phyloP scores from a whole-genome alignment of 2,329 filamentous ascomycete species.

The Tolypocladium ophioglossoides region DNA sequence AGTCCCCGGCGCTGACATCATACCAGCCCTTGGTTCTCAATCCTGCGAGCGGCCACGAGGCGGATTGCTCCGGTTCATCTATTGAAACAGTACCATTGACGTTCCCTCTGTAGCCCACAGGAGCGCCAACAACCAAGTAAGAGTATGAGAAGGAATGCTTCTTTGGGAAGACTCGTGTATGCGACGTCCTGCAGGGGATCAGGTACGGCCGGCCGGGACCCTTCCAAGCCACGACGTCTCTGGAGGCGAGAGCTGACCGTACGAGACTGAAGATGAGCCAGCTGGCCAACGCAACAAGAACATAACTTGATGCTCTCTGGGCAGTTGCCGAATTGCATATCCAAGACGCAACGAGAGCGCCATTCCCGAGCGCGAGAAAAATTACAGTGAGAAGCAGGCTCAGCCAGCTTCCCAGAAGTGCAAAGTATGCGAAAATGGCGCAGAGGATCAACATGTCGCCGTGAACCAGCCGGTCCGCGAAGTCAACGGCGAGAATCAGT shows the following conservation, averaged over 20 bases:
- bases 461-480: conserved; percentile 6
- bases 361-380: conserved; percentile 1
- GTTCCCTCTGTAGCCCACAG: conserved; percentile 49
- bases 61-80: conserved; percentile 11
- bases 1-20: conserved; percentile 47
- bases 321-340: background rate
- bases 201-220: conserved; percentile 33
- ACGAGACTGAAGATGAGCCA: background rate
- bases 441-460: background rate
- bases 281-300: background rate
- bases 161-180: conserved; percentile 56
- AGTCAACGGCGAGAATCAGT: conserved; percentile 10
- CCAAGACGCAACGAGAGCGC: background rate
- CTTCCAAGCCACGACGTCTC: conserved; percentile 1
- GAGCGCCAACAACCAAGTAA: conserved; percentile 59
- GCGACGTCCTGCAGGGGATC: conserved; percentile 55
- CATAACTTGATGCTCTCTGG: background rate
- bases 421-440: conserved; percentile 8
- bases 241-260: background rate
- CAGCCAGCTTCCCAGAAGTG: conserved; percentile 8
- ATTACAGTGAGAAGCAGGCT: conserved; percentile 10
- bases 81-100: conserved; percentile 46
- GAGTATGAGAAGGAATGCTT: conserved; percentile 60
- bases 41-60: background rate
- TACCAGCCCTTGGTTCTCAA: conserved; percentile 37